Base-by-base conservation (phyloP, 257 asterid genomes). In the Nicotiana paniculata region DNA sequence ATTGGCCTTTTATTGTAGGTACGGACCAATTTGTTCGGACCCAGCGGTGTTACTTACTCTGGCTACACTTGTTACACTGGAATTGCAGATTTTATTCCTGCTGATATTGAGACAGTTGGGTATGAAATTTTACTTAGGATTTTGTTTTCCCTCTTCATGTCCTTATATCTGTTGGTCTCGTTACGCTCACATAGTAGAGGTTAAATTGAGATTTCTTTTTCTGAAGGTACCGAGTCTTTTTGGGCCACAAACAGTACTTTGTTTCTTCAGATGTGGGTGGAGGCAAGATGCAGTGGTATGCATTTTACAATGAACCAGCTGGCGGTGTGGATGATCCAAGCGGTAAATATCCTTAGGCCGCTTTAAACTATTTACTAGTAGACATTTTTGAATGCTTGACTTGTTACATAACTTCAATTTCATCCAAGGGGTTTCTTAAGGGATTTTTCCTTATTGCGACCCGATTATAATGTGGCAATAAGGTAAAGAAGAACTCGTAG, bases 231-330 rank as follows among this genome's bases (percentile, higher is more conserved):
- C 97, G 98, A 46, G 98, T 96, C 11, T 96, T 94, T 83, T 87
- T 94, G 84, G 99, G 99, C 82, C 98, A 96, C 93, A 96, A 94
- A 83, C 98, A 94, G 66, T 94, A 93, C 89, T 96, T 96, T 77
- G 99, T 96, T 86, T 94, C 99, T 81, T 96, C 99, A 4, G 99
- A 96, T 85, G 99, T 96, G 53, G 99, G 99, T 26, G 93, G 93
- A 35, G 99, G 99, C 67, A 96, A 96, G 83, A 96, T 96, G 98
- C 99, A 96, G 88, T 96, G 99, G 99, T 96, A 96, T 83, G 99
- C 97, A 77, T 96, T 96, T 86, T 86, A 96, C 87, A 90, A 91
- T 18, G 99, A 96, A 82, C 83, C 91, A 11, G 84, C 98, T 6
- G 99, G 98, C 35, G 99, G 98, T 30, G 85, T 61, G 17, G 99